Base-by-base conservation (phyloP, 169 alveolate species). In the Cyclospora cayetanensis region DNA sequence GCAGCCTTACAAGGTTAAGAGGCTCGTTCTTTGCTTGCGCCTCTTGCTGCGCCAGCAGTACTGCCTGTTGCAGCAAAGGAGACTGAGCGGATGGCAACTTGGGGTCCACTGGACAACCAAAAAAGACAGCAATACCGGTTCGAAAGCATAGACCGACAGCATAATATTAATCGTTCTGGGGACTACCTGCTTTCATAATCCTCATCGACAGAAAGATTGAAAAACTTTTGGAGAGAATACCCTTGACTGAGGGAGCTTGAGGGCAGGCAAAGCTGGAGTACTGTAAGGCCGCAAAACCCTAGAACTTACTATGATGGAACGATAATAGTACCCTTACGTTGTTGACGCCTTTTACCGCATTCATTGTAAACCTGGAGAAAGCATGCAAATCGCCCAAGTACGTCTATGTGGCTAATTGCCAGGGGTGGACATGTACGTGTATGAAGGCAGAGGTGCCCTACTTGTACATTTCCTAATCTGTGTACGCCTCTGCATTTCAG, bases 51-150 rank as follows among this genome's bases (percentile, higher is more conserved):
- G 93, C 93, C 12, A 18, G 89, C 82, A 88, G 88, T 37, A 88
- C 46, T 1, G 93, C 93, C 87, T 88, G 93, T 34, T 88, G 80
- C 12, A 88, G 86, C 93, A 88, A 34, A 18, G 93, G 90, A 29
- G 41, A n/a, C 84, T 90, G 79, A 37, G 46, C 68, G 27, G 90
- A 31, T 29, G 55, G 74, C 77, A 90, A 2, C 90, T 72, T 20
- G 39, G 90, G 20, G 12, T 41, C 79, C 77, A 52, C 77, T 74
- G 39, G 63, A 37, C n/a, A 85, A 12, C n/a, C 66, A 87, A 15
- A 87, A 42, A 18, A 63, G 82, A 41, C 66, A 88, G 68, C 60
- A 87, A 39, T 87, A 87, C 70, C 60, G 65, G 88, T 87, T 22
- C 43, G n/a, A 4, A 72, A 39, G 27, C 42, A 2, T 31, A 31